Percentiles rank a stretch among this genome's conserved stretches.
These are phyloP conservation scores for Mycotypha africana DNA, from an alignment of 371 early-diverging fungal genomes.

Conservation along the genomic window DNA sequence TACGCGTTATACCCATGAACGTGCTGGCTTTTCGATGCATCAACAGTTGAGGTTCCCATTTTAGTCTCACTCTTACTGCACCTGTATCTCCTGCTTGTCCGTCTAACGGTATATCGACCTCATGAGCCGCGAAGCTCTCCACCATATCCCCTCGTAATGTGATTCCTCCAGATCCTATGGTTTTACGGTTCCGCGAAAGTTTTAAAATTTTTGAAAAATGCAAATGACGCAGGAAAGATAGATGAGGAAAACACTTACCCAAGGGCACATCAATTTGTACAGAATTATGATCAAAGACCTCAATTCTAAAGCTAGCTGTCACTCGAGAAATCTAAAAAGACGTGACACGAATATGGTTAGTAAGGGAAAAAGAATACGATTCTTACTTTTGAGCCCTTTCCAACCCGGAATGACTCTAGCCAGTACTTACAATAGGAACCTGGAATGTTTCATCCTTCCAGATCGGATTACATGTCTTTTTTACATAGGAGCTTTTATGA, in stretches of 20 bases:
- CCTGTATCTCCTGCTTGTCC: slow-evolving; percentile 40
- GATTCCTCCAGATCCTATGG: slow-evolving; percentile 39
- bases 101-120: slow-evolving; percentile 36
- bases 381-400: too few relatives aligned
- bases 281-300: slow-evolving; percentile 86
- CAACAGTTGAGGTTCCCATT: slow-evolving; percentile 44
- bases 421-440: slow-evolving; percentile 62
- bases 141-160: slow-evolving; percentile 37
- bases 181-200: slow-evolving; percentile 44
- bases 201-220: too few relatives aligned
- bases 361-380: neutral
- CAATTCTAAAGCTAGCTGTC: slow-evolving; percentile 59
- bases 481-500: slow-evolving; percentile 69
- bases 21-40: slow-evolving; percentile 15
- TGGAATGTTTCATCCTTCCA: slow-evolving; percentile 71
- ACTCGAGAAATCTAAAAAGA: slow-evolving; percentile 44
- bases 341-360: neutral
- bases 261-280: slow-evolving; percentile 57
- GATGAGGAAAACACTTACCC: too few relatives aligned
- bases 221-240: too few relatives aligned
- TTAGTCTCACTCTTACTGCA: slow-evolving; percentile 28
- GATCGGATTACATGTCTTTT: slow-evolving; percentile 77
- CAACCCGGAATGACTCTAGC: too few relatives aligned
- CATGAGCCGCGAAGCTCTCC: slow-evolving; percentile 29
- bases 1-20: slow-evolving; percentile 17